Percentiles rank a stretch among this genome's conserved stretches.
Conservation (phyloP, 495 filamentous ascomycete species). For the Penicillium cosmopolitanum region DNA sequence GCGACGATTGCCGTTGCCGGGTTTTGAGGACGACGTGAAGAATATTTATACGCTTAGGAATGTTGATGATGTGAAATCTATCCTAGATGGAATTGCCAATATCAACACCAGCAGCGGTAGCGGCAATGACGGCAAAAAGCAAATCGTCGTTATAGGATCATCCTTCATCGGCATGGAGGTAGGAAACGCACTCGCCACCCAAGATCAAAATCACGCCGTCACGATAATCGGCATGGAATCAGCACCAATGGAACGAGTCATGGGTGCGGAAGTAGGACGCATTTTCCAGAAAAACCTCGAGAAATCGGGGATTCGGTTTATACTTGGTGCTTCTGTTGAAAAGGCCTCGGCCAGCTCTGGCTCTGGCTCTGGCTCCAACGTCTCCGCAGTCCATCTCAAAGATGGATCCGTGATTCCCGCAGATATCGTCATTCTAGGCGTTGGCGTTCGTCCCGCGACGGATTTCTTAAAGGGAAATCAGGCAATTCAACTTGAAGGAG, state of each 20-base stretch:
- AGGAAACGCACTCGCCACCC: constrained; percentile 69
- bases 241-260: constrained; percentile 81
- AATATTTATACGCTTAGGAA: constrained; percentile 86
- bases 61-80: constrained; percentile 73
- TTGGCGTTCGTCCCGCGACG: constrained; percentile 86
- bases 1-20: constrained; percentile 74
- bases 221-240: constrained; percentile 94
- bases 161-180: constrained; percentile 98
- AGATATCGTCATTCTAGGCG: constrained; percentile 88
- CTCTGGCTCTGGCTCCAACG: constrained; percentile 64
- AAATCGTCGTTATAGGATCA: constrained; percentile 75
- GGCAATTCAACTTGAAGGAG: constrained; percentile 67
- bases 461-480: constrained; percentile 78
- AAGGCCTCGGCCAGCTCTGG: constrained; percentile 55
- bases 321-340: constrained; percentile 76
- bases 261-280: constrained; percentile 80
- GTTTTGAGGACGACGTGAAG: constrained; percentile 70
- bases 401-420: constrained; percentile 83
- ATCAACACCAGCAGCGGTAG: constrained; percentile 40
- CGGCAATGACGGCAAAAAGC: constrained; percentile 80
- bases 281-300: constrained; percentile 78
- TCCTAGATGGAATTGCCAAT: constrained; percentile 66
- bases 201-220: constrained; percentile 66
- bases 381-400: constrained; percentile 83
- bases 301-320: constrained; percentile 85